Evolutionary conservation across 208 protist species (phyloP), one percentile per base, ranked within the genome.

Genomic region (Trypanosoma lewisi): DNA sequence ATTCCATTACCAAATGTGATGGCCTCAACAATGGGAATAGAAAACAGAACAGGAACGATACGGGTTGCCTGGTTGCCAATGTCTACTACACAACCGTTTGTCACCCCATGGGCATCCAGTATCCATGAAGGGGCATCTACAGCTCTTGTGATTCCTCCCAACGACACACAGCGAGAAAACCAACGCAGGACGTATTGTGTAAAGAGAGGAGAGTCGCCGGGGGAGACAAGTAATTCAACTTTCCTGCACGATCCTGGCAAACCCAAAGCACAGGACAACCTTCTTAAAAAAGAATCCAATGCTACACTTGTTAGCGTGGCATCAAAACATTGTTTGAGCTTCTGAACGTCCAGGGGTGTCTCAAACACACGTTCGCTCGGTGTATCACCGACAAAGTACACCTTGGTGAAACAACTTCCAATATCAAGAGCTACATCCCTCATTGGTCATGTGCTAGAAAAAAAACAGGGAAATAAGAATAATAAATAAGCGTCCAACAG

Each of bases 11-110:
- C 58, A 39, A 64, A 41, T 16, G 41, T 34, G 11, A 53, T 42
- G 7, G 51, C 56, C 53, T 67, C 67, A 19, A 63, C 67, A 6
- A 73, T 60, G 14, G 62, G 59, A 51, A 54, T 54, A 7, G n/a
- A 17, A 49, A 5, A 48, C 2, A 67, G 21, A n/a, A 77, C 39
- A 9, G 76, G 70, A 16, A 65, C 45, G 37, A 82, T 51, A 36
- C 76, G 70, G 2, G 76, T 75, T n/a, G 56, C 37, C 30, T 44
- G 51, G 39, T 75, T 49, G 21, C 70, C 76, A 44, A 82, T 37
- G 45, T 82, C 76, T n/a, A 82, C 45, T 2, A 82, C 70, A 48
- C 63, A 59, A 9, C 65, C 72, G 30, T 61, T 60, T 2, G n/a
- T 36, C 39, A 55, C 11, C 17, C 56, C 64, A 12, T 63, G 54